Evolutionary conservation across 768 basidiomycete genomes (phyloP), one percentile per base, ranked within the genome.

Genomic region (Strobilomyces echinocephalus): DNA sequence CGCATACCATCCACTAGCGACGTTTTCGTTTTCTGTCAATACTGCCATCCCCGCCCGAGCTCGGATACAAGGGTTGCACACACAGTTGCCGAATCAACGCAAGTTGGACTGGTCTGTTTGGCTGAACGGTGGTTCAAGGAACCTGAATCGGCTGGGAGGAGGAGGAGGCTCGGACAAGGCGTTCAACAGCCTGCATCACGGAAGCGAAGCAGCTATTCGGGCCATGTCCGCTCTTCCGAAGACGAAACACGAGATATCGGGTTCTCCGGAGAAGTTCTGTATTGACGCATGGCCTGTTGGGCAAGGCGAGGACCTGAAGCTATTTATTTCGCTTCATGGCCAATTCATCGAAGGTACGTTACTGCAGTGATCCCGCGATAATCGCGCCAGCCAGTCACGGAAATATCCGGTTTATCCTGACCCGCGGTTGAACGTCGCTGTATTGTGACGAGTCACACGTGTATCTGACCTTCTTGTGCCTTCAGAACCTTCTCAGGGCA

Each of bases 1-100:
- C 43, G 91, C 79, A 18, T 99, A 98, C 67, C 82, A 89, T 54
- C 83, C 88, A 1, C 73, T 80, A 11, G 89, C 95, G n/a, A 95
- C 93, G 8, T 94, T 97, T 67, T 97, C 94, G 1, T 88, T 86
- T 67, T 88, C 87, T 18, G 82, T 83, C 61, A 95, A 94, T 67
- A 95, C 94, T 1, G 67, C 80, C 7, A 88, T 95, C 56, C 91
- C 91, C 5, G 68, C 77, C 8, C 87, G 94, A 15, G 88, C 91
- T 0, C 80, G 88, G 44, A 75, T 88, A 43, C 79, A 85, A 65
- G 86, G 85, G 20, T 76, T 84, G 57, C 84, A 89, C 56, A 64
- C 70, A 7, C 80, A 80, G 33, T 74, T 92, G 69, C 91, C 93
- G 10, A 85, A 95, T 63, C 93, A 95, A 70, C 79, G 80, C 55